Base-by-base conservation (phyloP, 1,139 yeast species). In the Saccharomyces hybrid region DNA sequence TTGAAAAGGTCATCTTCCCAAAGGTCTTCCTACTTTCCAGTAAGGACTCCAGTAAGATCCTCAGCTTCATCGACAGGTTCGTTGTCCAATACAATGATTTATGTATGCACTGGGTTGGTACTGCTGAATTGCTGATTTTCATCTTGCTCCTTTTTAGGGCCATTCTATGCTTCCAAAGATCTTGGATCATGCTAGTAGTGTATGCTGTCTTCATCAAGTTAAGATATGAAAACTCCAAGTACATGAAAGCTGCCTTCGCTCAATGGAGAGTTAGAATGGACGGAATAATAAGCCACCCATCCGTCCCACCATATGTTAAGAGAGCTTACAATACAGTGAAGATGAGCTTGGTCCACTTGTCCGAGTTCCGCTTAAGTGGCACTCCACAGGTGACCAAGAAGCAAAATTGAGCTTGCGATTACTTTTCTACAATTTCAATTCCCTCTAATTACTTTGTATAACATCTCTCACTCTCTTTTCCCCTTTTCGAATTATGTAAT, bases 181-280 rank as follows among this genome's bases (percentile, higher is more conserved):
- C 91, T 44, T 78, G 88, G 76, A 64, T 83, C 55, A 80, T 84
- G 16, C 76, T 87, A 49, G 60, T 78, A 27, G 71, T 80, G 47
- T 89, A 86, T 71, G 67, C 81, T 32, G 59, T 82, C 23, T 91
- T 91, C 72, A 77, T 89, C 70, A 88, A 88, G 73, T 73, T 86
- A 58, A 81, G 96, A 71, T 88, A 77, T 68, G 95, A 88, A 68
- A 84, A 82, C 63, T 86, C 95, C 7, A 76, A 82, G 48, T 84
- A 83, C 73, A 86, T 90, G 57, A 83, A 89, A 73, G 77, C 81
- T 61, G 84, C 82, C 50, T 77, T 90, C 67, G 83, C 86, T 72
- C 75, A 78, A 50, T 75, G 86, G 73, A 96, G 88, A 70, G 83
- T 86, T 51, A 78, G 84, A 61, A 67, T 85, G 56, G 97, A 90